These are phyloP conservation scores for Fusarium liriodendri DNA, from an alignment of 2,329 filamentous ascomycete genomes.

Conservation along the genomic window DNA sequence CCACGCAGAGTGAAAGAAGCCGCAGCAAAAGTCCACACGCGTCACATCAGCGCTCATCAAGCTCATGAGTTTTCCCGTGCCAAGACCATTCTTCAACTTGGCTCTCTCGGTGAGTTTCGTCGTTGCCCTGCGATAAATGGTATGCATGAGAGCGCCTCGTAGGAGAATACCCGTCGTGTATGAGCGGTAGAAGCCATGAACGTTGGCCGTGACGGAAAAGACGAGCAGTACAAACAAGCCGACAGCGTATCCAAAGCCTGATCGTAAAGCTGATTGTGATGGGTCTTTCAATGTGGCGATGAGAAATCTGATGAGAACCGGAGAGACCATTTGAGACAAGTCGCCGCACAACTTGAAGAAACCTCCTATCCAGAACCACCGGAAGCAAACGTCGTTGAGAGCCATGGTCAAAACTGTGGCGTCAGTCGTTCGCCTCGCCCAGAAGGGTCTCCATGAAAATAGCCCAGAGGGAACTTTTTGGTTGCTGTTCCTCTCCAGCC, in stretches of 20 bases:
- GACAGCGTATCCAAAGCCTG: slow-evolving; percentile 24
- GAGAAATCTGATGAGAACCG: slow-evolving; percentile 25
- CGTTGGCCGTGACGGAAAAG: slow-evolving; percentile 27
- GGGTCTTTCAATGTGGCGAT: slow-evolving; percentile 17
- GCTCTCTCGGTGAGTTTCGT: slow-evolving; percentile 23
- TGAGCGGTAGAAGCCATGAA: slow-evolving; percentile 25
- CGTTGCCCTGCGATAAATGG: slow-evolving; percentile 24
- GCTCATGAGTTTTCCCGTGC: slow-evolving; percentile 46
- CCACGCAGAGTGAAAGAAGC: slow-evolving; percentile 47
- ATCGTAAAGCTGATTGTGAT: slow-evolving; percentile 10
- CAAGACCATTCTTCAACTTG: slow-evolving; percentile 33
- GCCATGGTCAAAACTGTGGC: slow-evolving; percentile 42
- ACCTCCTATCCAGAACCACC: slow-evolving; percentile 46
- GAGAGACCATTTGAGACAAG: slow-evolving; percentile 26
- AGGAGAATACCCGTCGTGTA: slow-evolving; percentile 11
- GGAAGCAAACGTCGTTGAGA: slow-evolving; percentile 46
- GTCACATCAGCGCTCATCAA: slow-evolving; percentile 49
- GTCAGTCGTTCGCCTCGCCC: slow-evolving; percentile 40
- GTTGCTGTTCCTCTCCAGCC: slow-evolving; percentile 1
- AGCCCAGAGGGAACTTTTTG: not conserved
- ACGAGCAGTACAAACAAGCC: slow-evolving; percentile 11
- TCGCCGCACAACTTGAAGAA: slow-evolving; percentile 43
- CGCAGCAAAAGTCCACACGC: slow-evolving; percentile 47
- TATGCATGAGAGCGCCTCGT: slow-evolving; percentile 25
- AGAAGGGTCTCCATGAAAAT: slow-evolving; percentile 37